A percentile compares a stretch with the other conserved stretches of the same genome.
Evolutionary conservation across 2,329 filamentous ascomycete genomes (phyloP).

Genomic region (Colletotrichum eremochloae): DNA sequence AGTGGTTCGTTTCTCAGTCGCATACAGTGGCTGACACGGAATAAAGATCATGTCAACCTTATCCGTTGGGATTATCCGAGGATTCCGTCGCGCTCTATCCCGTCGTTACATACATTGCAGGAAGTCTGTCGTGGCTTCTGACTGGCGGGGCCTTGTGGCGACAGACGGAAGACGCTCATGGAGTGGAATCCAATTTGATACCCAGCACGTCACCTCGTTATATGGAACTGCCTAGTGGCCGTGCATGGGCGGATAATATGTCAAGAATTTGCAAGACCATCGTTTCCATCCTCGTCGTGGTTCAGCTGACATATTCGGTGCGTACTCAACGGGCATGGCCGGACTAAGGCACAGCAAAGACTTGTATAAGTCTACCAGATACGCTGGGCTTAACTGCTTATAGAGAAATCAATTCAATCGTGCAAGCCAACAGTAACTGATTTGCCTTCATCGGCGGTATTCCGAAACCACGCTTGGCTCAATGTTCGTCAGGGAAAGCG

Average conservation of each 20-base stretch:
- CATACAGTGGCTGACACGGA: constrained; percentile 1
- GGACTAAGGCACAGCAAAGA: not conserved
- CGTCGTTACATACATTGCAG: constrained; percentile 3
- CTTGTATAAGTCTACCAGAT: not conserved
- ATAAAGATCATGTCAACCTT: constrained; percentile 13
- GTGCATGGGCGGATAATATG: not conserved
- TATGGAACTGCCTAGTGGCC: not conserved
- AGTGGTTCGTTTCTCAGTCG: constrained; percentile 9
- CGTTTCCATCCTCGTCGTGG: not conserved
- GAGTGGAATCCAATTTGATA: not conserved
- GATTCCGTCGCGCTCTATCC: not conserved
- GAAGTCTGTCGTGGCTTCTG: not conserved
- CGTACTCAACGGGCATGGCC: too few relatives aligned
- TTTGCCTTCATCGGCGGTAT: not conserved
- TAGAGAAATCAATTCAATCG: not conserved
- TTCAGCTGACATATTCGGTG: not conserved
- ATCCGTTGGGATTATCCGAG: constrained; percentile 22
- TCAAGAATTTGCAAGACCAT: rapidly evolving
- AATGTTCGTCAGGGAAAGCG: not conserved
- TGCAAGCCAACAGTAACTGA: rapidly evolving
- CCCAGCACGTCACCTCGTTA: not conserved
- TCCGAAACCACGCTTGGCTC: not conserved
- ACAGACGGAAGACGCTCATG: not conserved
- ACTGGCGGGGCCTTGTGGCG: not conserved
- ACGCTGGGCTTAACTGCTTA: rapidly evolving